These are phyloP conservation scores for Hypoxylon trugodes DNA, from an alignment of 495 filamentous ascomycete genomes.

Conservation along the genomic window DNA sequence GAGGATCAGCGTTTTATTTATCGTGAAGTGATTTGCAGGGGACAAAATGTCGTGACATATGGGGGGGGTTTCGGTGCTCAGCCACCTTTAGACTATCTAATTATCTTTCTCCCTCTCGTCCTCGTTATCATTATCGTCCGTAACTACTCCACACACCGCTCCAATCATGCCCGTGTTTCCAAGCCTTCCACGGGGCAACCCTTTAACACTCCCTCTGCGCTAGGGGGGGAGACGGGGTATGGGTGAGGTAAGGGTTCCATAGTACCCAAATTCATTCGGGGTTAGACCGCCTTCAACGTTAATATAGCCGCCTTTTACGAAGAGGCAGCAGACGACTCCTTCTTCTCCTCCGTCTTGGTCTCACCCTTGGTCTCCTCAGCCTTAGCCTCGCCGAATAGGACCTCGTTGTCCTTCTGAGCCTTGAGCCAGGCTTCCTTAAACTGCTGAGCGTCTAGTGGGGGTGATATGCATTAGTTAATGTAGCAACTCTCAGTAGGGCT, in stretches of 20 bases:
- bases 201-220: slow-evolving; percentile 3
- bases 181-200: slow-evolving; percentile 17
- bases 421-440: slow-evolving; percentile 99
- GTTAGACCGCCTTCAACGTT: slow-evolving; percentile 1
- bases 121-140: slow-evolving; percentile 28
- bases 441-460: slow-evolving; percentile 81
- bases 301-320: slow-evolving; percentile 27
- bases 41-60: slow-evolving; percentile 43
- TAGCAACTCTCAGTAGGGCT: neutral
- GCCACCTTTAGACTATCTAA: slow-evolving; percentile 41
- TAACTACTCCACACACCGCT: slow-evolving; percentile 14
- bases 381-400: slow-evolving; percentile 70
- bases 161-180: slow-evolving; percentile 22
- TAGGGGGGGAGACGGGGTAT: slow-evolving; percentile 6
- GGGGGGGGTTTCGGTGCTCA: slow-evolving; percentile 33
- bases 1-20: slow-evolving; percentile 40
- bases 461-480: slow-evolving; percentile 33
- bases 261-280: neutral
- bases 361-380: slow-evolving; percentile 42
- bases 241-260: slow-evolving; percentile 3
- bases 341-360: slow-evolving; percentile 41
- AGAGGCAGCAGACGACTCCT: slow-evolving; percentile 36
- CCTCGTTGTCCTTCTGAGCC: slow-evolving; percentile 96
- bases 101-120: slow-evolving; percentile 22
- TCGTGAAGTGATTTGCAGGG: slow-evolving; percentile 42